These are phyloP conservation scores for Alternaria dauci DNA, from an alignment of 2,329 filamentous ascomycete species.

Conservation along the genomic window DNA sequence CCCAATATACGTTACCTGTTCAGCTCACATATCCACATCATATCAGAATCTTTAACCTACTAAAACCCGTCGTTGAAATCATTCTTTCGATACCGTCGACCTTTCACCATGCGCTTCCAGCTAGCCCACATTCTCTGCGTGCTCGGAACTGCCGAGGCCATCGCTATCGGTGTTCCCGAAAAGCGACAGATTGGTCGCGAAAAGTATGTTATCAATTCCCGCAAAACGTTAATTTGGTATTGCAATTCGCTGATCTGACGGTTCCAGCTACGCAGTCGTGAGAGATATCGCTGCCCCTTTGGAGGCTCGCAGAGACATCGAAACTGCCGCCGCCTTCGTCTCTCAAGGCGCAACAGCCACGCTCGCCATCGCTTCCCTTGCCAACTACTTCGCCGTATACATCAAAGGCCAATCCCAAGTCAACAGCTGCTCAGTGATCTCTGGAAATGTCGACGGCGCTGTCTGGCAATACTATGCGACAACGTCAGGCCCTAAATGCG, in stretches of 20 bases:
- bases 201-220: no score
- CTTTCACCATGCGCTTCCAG: neutral
- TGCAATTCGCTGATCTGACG: no score
- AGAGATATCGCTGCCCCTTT: no score
- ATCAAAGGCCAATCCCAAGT: slow-evolving; percentile 1
- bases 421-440: neutral
- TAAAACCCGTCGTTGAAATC: no score
- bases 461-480: neutral
- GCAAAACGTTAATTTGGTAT: no score
- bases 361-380: neutral
- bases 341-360: neutral
- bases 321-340: no score
- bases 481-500: neutral
- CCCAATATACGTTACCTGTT: no score
- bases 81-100: neutral
- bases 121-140: neutral
- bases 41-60: no score
- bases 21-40: no score
- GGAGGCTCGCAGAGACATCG: no score
- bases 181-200: neutral
- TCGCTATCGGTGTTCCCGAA: neutral
- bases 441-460: neutral
- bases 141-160: neutral
- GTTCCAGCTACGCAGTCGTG: no score
- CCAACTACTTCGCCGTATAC: neutral